Base-by-base conservation (phyloP, 805 yeast species). In the Hanseniaspora vineae region DNA sequence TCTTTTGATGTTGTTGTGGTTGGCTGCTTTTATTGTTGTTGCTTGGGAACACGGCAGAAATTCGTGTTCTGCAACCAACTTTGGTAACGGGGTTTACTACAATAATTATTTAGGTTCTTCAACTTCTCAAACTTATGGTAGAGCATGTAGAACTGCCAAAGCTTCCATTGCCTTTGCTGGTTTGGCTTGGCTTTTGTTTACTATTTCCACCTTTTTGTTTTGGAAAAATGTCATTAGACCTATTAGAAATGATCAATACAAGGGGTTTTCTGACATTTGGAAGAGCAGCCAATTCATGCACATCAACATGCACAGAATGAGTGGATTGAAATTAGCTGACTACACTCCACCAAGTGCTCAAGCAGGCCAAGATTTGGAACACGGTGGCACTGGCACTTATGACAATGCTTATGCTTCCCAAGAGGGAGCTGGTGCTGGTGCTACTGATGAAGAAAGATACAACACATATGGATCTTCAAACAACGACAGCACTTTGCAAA, bases 151-250 rank as follows among this genome's bases (percentile, higher is more conserved):
- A 44, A 44, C 64, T 12, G 53, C 60, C 8, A 57, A 64, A 46
- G 59, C 66, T 2, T 52, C 67, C 3, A 58, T 63, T 46, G 69
- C 67, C 2, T 63, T 65, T 50, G 54, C 64, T 5, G 66, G 62
- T 10, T 46, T 65, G 1, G 45, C 57, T 1, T 62, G 59, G 49
- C 44, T 61, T 3, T 46, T 66, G 42, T 65, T 61, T 42, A 47
- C 54, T n/a, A 19, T 64, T 4, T 51, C 59, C 19, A 35, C 58
- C 9, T 32, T 57, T 15, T 17, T 64, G n/a, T 44, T 66, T 11
- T 58, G 54, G 37, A 46, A 53, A 20, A 60, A 61, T 44, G 63
- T 66, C n/a, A 46, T 63, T 31, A 60, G 54, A 44, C 64, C 64
- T n/a, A 51, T 58, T 11, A 19, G 46, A 12, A 39, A 35, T 8